phyloP scores from a whole-genome alignment of 352 stramenopile genomes.

The Phytophthora pseudosyringae region DNA sequence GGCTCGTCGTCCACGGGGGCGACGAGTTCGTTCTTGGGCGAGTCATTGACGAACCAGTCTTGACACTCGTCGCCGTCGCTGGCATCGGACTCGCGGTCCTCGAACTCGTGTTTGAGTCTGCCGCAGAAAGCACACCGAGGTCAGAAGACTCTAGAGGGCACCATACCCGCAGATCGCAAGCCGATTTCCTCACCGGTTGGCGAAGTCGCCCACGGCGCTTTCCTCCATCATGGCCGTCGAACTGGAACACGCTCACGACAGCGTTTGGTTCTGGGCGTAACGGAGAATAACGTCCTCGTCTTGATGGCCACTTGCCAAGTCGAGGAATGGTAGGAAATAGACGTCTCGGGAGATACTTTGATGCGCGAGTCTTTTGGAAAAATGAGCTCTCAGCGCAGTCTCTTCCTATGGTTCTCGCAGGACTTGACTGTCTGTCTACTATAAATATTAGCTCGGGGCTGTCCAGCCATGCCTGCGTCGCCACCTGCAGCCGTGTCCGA shows the following conservation, averaged over 20 bases:
- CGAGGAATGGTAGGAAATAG: slow-evolving; percentile 28
- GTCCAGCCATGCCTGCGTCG: slow-evolving; percentile 15
- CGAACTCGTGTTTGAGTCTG: slow-evolving; percentile 72
- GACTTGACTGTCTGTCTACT: background rate
- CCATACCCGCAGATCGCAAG: no score
- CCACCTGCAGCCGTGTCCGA: slow-evolving; percentile 30
- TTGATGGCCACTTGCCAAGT: slow-evolving; percentile 2
- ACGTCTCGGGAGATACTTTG: background rate
- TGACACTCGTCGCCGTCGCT: slow-evolving; percentile 67
- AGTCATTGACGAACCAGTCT: slow-evolving; percentile 88
- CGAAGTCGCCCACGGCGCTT: slow-evolving; percentile 63
- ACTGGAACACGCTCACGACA: no score
- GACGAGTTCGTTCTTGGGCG: slow-evolving; percentile 37
- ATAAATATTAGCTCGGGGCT: slow-evolving; percentile 19
- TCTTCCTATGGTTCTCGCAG: background rate
- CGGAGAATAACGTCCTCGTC: slow-evolving; percentile 26
- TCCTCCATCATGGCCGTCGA: slow-evolving; percentile 52
- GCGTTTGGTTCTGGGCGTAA: slow-evolving; percentile 23
- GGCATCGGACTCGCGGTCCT: slow-evolving; percentile 57
- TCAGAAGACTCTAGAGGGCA: no score
- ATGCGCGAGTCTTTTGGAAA: background rate
- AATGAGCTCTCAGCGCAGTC: background rate
- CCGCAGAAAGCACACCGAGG: background rate
- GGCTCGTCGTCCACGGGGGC: slow-evolving; percentile 38
- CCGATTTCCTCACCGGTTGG: slow-evolving; percentile 43